A percentile compares a stretch with the other conserved stretches of the same genome.
These are phyloP conservation scores for Penicillium sp. DNA, from an alignment of 2,329 filamentous ascomycete genomes.

Conservation along the genomic window DNA sequence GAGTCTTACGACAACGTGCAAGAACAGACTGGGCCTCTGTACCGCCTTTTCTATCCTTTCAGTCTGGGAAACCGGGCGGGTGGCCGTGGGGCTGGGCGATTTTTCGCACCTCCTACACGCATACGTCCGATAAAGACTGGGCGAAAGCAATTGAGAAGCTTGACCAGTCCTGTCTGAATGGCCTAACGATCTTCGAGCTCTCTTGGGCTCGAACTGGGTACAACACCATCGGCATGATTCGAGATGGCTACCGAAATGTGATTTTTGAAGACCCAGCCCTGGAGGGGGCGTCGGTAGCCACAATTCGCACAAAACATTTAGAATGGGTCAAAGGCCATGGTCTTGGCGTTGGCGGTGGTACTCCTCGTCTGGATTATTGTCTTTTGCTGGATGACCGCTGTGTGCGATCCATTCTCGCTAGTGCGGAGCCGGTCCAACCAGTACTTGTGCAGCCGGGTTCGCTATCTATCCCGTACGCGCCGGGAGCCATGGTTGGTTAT, in stretches of 20 bases:
- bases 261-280: constrained; percentile 7
- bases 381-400: constrained; percentile 8
- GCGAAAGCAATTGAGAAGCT: constrained; percentile 7
- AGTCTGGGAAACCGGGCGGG: background rate
- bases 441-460: background rate
- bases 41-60: background rate
- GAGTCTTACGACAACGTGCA: background rate
- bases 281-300: constrained; percentile 3
- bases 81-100: constrained; percentile 2
- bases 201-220: background rate
- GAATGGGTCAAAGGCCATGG: constrained; percentile 10
- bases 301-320: constrained; percentile 4
- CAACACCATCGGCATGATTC: background rate
- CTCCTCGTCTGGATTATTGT: constrained; percentile 7
- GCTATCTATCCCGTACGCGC: background rate
- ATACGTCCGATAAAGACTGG: background rate
- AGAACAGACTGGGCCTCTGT: background rate
- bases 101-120: background rate
- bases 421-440: constrained; percentile 3
- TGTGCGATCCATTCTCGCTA: constrained; percentile 11
- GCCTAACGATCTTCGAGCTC: background rate
- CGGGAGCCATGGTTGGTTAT: constrained; percentile 4
- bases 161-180: constrained; percentile 4
- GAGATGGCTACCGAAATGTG: constrained; percentile 13
- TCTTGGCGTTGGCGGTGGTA: background rate